These are phyloP conservation scores for Choiromyces venosus DNA, from an alignment of 495 filamentous ascomycete species.

Conservation along the genomic window DNA sequence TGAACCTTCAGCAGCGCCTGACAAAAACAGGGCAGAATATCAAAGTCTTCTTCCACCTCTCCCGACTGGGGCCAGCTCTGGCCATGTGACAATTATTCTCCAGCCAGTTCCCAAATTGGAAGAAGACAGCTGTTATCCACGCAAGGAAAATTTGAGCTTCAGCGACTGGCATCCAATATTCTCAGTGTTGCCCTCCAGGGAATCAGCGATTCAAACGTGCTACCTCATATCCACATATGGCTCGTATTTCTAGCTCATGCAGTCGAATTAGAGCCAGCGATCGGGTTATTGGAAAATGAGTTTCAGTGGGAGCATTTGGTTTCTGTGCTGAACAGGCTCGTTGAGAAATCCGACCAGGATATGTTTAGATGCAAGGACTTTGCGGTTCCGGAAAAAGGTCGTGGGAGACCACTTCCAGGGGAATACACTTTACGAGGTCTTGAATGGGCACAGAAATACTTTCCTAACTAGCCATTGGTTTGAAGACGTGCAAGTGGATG, in stretches of 20 bases:
- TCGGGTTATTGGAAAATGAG: constrained; percentile 50
- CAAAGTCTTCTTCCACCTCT: constrained; percentile 35
- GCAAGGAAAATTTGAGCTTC: not conserved
- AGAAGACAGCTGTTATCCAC: constrained; percentile 9
- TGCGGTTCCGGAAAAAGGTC: no score
- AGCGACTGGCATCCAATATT: constrained; percentile 64
- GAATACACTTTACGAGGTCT: no score
- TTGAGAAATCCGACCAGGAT: no score
- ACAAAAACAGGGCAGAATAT: constrained; percentile 28
- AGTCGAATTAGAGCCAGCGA: constrained; percentile 50
- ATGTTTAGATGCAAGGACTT: no score
- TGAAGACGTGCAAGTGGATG: constrained; percentile 53
- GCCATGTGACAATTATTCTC: constrained; percentile 28
- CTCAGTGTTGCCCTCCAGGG: no score
- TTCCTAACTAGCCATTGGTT: constrained; percentile 68
- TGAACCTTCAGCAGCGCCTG: not conserved
- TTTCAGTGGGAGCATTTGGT: constrained; percentile 65
- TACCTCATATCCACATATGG: no score
- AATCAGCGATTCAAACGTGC: no score
- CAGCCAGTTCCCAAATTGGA: constrained; percentile 19
- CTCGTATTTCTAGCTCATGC: no score
- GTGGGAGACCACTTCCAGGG: no score
- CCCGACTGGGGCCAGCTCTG: constrained; percentile 26
- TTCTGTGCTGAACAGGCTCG: constrained; percentile 60
- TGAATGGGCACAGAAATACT: constrained; percentile 65